These are phyloP conservation scores for Anacardium occidentale DNA, from an alignment of 345 rosid genomes.

Conservation along the genomic window DNA sequence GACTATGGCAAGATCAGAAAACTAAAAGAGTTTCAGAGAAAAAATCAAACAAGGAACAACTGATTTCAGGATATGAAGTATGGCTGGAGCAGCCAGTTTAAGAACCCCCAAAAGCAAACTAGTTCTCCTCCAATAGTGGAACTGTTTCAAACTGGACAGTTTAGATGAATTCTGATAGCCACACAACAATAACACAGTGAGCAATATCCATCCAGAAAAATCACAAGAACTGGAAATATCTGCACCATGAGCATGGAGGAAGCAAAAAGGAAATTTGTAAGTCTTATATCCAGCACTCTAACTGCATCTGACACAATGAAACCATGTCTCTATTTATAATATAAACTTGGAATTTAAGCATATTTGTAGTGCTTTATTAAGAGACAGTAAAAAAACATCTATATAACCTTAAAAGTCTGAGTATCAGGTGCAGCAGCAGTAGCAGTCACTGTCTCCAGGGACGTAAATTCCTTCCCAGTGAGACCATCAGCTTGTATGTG, in stretches of 20 bases:
- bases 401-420: conserved; percentile 33
- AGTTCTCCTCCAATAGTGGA: too few relatives aligned
- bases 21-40: too few relatives aligned
- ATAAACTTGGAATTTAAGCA: neutral
- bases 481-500: conserved; percentile 27
- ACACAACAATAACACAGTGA: neutral
- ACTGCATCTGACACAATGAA: neutral
- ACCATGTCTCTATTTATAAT: neutral
- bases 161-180: neutral
- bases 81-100: too few relatives aligned
- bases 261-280: neutral
- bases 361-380: neutral
- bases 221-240: neutral
- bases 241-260: neutral
- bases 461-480: conserved; percentile 31
- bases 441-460: conserved; percentile 30
- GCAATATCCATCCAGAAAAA: conserved; percentile 7
- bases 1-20: too few relatives aligned
- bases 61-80: too few relatives aligned
- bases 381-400: conserved; percentile 4
- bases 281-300: neutral
- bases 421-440: conserved; percentile 29
- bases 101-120: too few relatives aligned
- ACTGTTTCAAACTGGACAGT: neutral
- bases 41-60: too few relatives aligned